Evolutionary conservation across 2,329 filamentous ascomycete species (phyloP).

Genomic region (Colletotrichum tabaci): DNA sequence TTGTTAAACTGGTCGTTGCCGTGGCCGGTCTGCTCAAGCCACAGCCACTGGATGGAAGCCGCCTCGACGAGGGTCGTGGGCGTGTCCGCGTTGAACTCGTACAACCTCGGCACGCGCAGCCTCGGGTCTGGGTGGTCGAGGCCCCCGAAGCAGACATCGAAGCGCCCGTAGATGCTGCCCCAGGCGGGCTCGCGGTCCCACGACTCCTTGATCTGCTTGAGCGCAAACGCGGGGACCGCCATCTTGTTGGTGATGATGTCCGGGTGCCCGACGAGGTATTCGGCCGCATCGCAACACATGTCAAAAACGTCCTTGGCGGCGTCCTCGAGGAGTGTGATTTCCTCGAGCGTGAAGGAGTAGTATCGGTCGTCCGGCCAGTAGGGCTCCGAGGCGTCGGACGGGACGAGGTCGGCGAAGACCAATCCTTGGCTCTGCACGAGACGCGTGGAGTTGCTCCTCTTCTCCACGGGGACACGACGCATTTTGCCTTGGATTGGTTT

Average conservation of each 20-base stretch:
- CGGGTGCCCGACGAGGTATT: conserved; percentile 14
- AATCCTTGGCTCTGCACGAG: conserved; percentile 28
- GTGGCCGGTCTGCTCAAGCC: conserved; percentile 23
- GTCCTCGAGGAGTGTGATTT: conserved; percentile 9
- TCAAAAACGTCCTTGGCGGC: conserved; percentile 21
- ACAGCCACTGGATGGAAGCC: conserved; percentile 22
- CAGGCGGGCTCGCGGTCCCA: conserved; percentile 20
- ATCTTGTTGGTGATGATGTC: conserved; percentile 15
- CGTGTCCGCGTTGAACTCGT: conserved; percentile 31
- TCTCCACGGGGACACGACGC: conserved; percentile 13
- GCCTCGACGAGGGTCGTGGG: conserved; percentile 12
- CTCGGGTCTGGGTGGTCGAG: conserved; percentile 13
- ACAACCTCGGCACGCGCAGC: conserved; percentile 15
- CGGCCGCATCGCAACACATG: conserved; percentile 25
- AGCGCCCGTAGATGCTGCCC: conserved; percentile 28
- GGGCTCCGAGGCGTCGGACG: conserved; percentile 1
- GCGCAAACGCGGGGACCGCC: conserved; percentile 15
- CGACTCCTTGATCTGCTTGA: conserved; percentile 3
- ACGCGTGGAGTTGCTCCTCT: conserved; percentile 16
- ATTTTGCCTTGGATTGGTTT: conserved; percentile 3
- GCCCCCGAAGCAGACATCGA: conserved; percentile 27
- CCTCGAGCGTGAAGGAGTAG: conserved; percentile 16
- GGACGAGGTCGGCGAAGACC: conserved; percentile 20
- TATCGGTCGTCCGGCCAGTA: conserved; percentile 29
- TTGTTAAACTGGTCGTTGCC: conserved; percentile 22